Evolutionary conservation across 176 grass and related monocot genomes (phyloP).

Genomic region (maize (Zea mays)): DNA sequence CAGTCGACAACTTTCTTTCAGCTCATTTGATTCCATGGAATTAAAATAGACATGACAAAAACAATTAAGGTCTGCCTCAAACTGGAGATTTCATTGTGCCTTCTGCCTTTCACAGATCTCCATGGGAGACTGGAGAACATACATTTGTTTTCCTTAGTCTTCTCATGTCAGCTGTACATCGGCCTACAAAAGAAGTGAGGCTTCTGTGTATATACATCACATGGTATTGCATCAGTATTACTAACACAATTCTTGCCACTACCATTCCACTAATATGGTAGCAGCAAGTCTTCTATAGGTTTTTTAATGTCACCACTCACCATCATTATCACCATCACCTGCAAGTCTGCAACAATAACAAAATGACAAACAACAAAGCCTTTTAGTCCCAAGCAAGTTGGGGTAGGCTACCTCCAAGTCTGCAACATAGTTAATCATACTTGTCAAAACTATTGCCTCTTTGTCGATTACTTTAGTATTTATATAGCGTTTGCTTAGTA

Average conservation of each 20-base stretch:
- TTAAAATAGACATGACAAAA: background rate
- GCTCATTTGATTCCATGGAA: background rate
- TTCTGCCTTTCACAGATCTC: background rate
- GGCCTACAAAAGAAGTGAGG: background rate
- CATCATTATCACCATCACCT: background rate
- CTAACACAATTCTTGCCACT: background rate
- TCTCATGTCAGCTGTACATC: background rate
- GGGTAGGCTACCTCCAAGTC: background rate
- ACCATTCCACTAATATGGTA: background rate
- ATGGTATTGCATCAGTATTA: background rate
- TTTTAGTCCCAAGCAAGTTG: too few relatives aligned
- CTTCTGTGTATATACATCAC: background rate
- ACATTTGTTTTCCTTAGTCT: background rate
- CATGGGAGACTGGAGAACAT: background rate
- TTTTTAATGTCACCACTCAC: background rate
- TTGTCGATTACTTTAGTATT: constrained; percentile 17
- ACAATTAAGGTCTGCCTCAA: background rate
- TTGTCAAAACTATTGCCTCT: background rate
- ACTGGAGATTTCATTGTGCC: background rate
- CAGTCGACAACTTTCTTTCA: background rate
- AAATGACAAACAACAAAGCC: too few relatives aligned
- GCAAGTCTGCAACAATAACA: background rate
- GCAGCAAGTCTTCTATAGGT: background rate
- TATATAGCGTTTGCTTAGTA: background rate
- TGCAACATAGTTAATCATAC: background rate